Base-by-base conservation (phyloP, 495 filamentous ascomycete species). In the Parmelia sp. region DNA sequence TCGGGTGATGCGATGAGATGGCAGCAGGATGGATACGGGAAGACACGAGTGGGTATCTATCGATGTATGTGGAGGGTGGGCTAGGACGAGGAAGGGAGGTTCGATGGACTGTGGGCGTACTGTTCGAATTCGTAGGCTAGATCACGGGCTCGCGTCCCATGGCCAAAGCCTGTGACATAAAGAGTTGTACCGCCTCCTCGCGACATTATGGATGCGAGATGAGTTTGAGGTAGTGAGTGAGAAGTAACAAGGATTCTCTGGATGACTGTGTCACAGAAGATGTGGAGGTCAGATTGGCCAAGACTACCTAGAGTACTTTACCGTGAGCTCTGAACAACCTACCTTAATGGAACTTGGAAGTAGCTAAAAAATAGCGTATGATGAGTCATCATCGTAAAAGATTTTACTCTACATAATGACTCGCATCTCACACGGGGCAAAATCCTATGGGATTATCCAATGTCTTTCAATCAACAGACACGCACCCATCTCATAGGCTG, bases 121-220 rank as follows among this genome's bases (percentile, higher is more conserved):
- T 93, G 90, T 90, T 96, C 92, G 89, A 97, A 97, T 84, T 99
- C 94, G 90, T 96, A 97, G 82, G 94, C 94, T 78, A 99, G 91
- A 80, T 99, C 94, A 84, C 95, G 91, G 75, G 94, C 94, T 82
- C 94, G 92, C 75, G 94, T 99, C 73, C 94, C 95, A 77, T 96
- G 93, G 82, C 93, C 94, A 78, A 99, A 99, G 82, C 94, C 94
- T 66, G 84, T 89, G 67, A 97, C 94, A 82, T 98, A 98, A 63
- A 98, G 91, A 37, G 94, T 98, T 49, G 92, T 96, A 61, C 88
- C 86, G 60, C 87, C 87, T 72, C 89, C 86, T 69, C 92, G 90
- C 84, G 92, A 96, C 92, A 96, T 97, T 70, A 68, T 80, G 31
- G 35, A 21, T 23, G 2, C 45, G 12, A 58, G 12, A 14, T 19